These are phyloP conservation scores for Plasmodium malariae DNA, from an alignment of 169 alveolate genomes.

Conservation along the genomic window DNA sequence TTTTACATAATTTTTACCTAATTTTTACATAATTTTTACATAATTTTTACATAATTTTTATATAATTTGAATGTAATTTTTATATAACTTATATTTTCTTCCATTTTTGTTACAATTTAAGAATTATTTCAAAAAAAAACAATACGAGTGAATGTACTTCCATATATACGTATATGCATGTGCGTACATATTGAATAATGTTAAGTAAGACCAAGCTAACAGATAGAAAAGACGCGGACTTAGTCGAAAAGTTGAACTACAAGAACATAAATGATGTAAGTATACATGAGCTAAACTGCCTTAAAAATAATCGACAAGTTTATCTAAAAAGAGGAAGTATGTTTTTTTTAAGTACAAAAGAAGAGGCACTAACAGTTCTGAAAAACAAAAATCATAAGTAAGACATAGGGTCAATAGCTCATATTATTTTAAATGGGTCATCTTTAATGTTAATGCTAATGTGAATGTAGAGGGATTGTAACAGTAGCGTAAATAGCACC, in stretches of 20 bases:
- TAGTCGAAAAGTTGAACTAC: constrained; percentile 50
- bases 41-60: neutral
- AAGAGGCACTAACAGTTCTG: constrained; percentile 46
- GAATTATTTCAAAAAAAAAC: too few species aligned
- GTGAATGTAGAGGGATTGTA: neutral
- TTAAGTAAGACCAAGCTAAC: neutral
- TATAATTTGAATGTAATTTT: neutral
- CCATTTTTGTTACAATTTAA: neutral
- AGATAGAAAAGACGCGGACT: constrained; percentile 24
- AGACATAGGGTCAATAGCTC: too few species aligned
- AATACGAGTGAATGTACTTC: too few species aligned
- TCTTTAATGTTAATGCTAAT: too few species aligned
- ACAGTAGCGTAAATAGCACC: neutral
- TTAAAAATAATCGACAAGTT: constrained; percentile 41
- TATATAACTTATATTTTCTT: neutral
- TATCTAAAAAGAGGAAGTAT: constrained; percentile 56
- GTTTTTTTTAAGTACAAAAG: constrained; percentile 49
- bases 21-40: too few species aligned
- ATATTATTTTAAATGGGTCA: too few species aligned
- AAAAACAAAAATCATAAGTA: constrained; percentile 14
- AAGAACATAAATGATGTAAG: constrained; percentile 65
- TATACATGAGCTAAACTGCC: constrained; percentile 47
- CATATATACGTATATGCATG: neutral
- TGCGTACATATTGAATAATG: constrained; percentile 11
- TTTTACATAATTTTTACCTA: too few species aligned